Base-by-base conservation (phyloP, 495 filamentous ascomycete genomes). In the Aspergillus leporis region DNA sequence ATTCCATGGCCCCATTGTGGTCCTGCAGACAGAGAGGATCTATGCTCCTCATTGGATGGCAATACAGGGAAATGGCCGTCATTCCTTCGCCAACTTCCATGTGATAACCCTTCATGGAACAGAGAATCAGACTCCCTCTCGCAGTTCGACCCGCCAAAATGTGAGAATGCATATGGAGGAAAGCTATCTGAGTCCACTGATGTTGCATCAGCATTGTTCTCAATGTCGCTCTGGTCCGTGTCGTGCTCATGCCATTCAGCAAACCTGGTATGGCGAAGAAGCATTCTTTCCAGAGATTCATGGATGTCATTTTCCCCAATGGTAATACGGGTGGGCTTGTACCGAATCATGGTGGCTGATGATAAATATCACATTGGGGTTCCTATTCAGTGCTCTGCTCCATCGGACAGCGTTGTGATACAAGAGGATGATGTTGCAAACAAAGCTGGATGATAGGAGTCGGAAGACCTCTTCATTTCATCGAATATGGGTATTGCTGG, bases 241-340 rank as follows among this genome's bases (percentile, higher is more conserved):
- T 54, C 54, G 12, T 71, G 60, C 19, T 59, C 60, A 34, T 67
- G 40, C 16, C 66, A 66, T 12, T 64, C 55, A 3, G 50, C 23
- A 2, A 66, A 48, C 10, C 64, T 43, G 13, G 60, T 53, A 50
- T 61, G 53, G 16, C 56, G 69, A 13, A 58, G 41, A 34, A 61
- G 56, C 47, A 67, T 62, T 12, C 60, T 61, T 25, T 66, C 58
- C 28, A 77, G 59, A 19, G 66, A 64, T 46, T 57, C 63, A 18
- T 65, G 70, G 30, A 89, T 63, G 64, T 89, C 86, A 13, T 75
- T 68, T 34, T 80, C 76, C 30, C 77, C 78, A 40, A 88, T 65
- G 8, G 70, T 69, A 62, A 89, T 79, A 34, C 75, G 69, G 0
- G 83, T 85, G 12, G 81, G 78, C 38, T 70, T 67, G 23, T 80